phyloP scores from a whole-genome alignment of 2,329 filamentous ascomycete genomes.

The Uncinocarpus reesii region DNA sequence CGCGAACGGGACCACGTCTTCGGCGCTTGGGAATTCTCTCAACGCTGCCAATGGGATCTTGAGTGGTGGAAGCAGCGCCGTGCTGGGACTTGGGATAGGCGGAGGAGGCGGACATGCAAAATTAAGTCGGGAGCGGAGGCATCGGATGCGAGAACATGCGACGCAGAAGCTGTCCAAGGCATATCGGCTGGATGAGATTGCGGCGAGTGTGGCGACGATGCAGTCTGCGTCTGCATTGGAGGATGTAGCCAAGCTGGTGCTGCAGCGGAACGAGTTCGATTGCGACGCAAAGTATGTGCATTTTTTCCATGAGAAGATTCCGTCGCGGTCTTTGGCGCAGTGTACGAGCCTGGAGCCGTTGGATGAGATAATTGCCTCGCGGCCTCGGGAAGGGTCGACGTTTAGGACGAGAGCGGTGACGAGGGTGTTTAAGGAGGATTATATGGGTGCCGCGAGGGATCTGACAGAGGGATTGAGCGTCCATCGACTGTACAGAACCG shows the following conservation, averaged over 20 bases:
- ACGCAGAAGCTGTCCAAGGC: constrained; percentile 66
- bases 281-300: constrained; percentile 76
- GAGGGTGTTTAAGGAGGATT: constrained; percentile 65
- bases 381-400: constrained; percentile 55
- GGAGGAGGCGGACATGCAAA: constrained; percentile 50
- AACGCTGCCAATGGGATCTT: constrained; percentile 44
- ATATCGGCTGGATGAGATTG: constrained; percentile 73
- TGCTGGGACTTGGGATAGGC: constrained; percentile 48
- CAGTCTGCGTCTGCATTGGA: constrained; percentile 67
- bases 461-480: constrained; percentile 55
- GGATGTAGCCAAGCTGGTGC: constrained; percentile 61
- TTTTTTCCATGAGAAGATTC: constrained; percentile 86
- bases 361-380: constrained; percentile 55
- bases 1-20: constrained; percentile 59
- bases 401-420: constrained; percentile 65
- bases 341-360: constrained; percentile 58
- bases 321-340: constrained; percentile 60
- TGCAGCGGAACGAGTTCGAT: constrained; percentile 59
- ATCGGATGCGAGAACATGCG: constrained; percentile 70
- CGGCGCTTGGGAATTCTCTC: constrained; percentile 48
- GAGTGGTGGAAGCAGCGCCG: constrained; percentile 40
- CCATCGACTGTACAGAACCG: constrained; percentile 44
- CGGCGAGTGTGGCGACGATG: constrained; percentile 73
- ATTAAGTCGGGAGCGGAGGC: constrained; percentile 64
- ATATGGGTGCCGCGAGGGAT: constrained; percentile 58